These are phyloP conservation scores for Acanthamoeba castellanii DNA, from an alignment of 208 protist genomes.

Conservation along the genomic window DNA sequence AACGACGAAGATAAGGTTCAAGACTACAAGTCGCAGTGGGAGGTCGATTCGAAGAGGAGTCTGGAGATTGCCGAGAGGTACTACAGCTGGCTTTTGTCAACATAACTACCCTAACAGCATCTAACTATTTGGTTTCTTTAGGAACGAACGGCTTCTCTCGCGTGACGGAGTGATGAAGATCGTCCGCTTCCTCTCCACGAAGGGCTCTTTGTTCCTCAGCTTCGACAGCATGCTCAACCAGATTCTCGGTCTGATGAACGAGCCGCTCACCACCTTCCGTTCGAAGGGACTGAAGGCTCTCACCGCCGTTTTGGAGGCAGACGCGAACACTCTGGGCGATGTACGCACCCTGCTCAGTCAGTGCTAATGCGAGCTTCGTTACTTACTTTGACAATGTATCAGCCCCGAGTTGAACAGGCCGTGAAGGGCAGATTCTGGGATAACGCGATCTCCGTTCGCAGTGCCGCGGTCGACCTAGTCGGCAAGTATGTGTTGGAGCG, in stretches of 20 bases:
- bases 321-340: slow-evolving; percentile 51
- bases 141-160: slow-evolving; percentile 29
- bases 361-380: background rate
- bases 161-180: slow-evolving; percentile 70
- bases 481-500: slow-evolving; percentile 70
- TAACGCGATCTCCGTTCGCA: slow-evolving; percentile 53
- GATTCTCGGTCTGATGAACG: slow-evolving; percentile 59
- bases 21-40: slow-evolving; percentile 74
- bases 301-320: slow-evolving; percentile 36
- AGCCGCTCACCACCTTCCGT: slow-evolving; percentile 67
- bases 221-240: slow-evolving; percentile 67
- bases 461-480: slow-evolving; percentile 67
- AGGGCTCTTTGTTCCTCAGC: slow-evolving; percentile 48
- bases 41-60: slow-evolving; percentile 38
- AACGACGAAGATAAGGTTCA: slow-evolving; percentile 41
- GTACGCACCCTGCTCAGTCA: background rate
- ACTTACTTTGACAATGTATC: background rate
- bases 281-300: slow-evolving; percentile 68
- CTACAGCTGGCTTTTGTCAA: background rate
- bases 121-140: background rate
- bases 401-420: slow-evolving; percentile 56
- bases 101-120: too few relatives aligned
- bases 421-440: slow-evolving; percentile 67
- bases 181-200: slow-evolving; percentile 59
- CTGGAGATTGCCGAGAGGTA: slow-evolving; percentile 42